A percentile compares a stretch with the other conserved stretches of the same genome.
phyloP scores from a whole-genome alignment of 805 yeast genomes.

The Candida odintsovae region DNA sequence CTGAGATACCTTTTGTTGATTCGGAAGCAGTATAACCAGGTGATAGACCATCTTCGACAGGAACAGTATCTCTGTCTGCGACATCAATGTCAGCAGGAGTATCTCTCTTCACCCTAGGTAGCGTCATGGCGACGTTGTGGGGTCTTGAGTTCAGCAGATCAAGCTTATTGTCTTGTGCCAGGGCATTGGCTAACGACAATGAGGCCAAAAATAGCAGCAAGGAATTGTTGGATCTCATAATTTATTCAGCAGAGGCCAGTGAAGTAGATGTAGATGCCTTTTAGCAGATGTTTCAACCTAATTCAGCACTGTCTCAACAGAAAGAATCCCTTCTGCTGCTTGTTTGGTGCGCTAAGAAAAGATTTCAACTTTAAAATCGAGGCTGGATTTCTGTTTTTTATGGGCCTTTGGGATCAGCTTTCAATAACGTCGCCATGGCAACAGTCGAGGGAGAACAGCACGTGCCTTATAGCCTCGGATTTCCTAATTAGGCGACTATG shows the following conservation, averaged over 20 bases:
- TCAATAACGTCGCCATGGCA: background rate
- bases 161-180: background rate
- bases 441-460: background rate
- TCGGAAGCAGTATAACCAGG: background rate
- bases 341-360: background rate
- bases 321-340: background rate
- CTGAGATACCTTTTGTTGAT: background rate
- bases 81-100: conserved; percentile 19
- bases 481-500: background rate
- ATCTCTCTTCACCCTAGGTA: conserved; percentile 9
- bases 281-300: background rate
- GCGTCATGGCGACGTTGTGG: background rate
- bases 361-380: background rate
- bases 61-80: conserved; percentile 18
- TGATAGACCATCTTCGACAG: conserved; percentile 13
- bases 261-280: no score
- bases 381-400: background rate
- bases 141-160: background rate
- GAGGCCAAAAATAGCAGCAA: background rate
- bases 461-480: background rate
- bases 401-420: background rate
- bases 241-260: no score
- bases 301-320: background rate
- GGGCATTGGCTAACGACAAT: background rate
- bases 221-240: background rate